Percentiles rank a stretch among this genome's conserved stretches.
Evolutionary conservation across 192 early-diverging fungal species (phyloP).

Genomic region (Kappamyces sp.): DNA sequence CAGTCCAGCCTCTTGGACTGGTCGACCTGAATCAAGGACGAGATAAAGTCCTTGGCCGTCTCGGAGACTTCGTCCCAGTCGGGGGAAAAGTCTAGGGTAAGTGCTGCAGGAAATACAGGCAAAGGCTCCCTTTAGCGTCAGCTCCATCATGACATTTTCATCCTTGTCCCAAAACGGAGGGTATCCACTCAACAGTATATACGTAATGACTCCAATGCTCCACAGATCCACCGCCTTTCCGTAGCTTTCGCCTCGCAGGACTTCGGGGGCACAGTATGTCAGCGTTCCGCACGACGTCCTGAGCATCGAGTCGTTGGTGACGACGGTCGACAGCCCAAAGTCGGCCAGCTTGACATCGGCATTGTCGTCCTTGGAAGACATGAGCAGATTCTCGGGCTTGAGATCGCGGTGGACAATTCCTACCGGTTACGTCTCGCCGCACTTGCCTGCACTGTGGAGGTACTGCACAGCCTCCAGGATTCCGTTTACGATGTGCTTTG

Average conservation of each 20-base stretch:
- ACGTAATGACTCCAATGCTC: slow-evolving; percentile 54
- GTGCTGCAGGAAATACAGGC: not conserved
- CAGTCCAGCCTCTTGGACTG: slow-evolving; percentile 48
- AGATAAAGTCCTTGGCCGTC: slow-evolving; percentile 67
- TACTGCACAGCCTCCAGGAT: slow-evolving; percentile 39
- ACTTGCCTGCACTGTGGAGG: slow-evolving; percentile 26
- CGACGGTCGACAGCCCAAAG: slow-evolving; percentile 60
- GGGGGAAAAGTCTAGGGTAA: slow-evolving; percentile 28
- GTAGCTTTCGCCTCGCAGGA: slow-evolving; percentile 46
- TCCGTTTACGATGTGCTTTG: slow-evolving; percentile 22
- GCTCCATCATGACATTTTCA: slow-evolving; percentile 47
- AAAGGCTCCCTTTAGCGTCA: slow-evolving; percentile 10
- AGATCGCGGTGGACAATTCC: slow-evolving; percentile 18
- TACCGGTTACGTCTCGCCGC: slow-evolving; percentile 7
- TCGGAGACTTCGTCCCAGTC: slow-evolving; percentile 47
- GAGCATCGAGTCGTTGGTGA: slow-evolving; percentile 47
- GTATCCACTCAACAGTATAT: slow-evolving; percentile 33
- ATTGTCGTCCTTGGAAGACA: slow-evolving; percentile 35
- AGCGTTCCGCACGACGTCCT: slow-evolving; percentile 50
- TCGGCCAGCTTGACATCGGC: slow-evolving; percentile 53
- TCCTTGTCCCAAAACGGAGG: slow-evolving; percentile 39
- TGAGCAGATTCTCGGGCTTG: slow-evolving; percentile 40
- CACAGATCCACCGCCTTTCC: slow-evolving; percentile 62
- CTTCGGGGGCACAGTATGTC: slow-evolving; percentile 36
- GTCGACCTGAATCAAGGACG: slow-evolving; percentile 49